phyloP scores from a whole-genome alignment of 441 rosid species.

The Populus trichocarpa region DNA sequence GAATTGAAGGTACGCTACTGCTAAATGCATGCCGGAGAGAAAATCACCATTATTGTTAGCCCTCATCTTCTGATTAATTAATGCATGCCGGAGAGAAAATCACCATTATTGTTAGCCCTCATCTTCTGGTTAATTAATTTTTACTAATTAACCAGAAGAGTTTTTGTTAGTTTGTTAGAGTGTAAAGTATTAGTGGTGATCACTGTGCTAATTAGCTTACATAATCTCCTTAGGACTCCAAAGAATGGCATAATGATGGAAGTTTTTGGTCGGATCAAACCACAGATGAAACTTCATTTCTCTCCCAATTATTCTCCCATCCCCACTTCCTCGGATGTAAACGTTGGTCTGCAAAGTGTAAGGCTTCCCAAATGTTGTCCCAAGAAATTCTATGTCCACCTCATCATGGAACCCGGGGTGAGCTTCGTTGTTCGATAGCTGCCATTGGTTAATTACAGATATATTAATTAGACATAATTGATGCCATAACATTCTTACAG shows the following conservation, averaged over 20 bases:
- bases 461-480: background rate
- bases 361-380: conserved; percentile 91
- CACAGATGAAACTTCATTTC: conserved; percentile 91
- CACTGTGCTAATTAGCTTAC: conserved; percentile 40
- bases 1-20: background rate
- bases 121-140: too few species aligned
- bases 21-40: conserved; percentile 4
- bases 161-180: too few species aligned
- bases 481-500: background rate
- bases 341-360: conserved; percentile 93
- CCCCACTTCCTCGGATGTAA: conserved; percentile 94
- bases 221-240: conserved; percentile 90
- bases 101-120: too few species aligned
- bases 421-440: conserved; percentile 86
- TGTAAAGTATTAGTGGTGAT: background rate
- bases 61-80: too few species aligned
- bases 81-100: conserved; percentile 2
- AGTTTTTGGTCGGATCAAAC: conserved; percentile 83
- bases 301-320: conserved; percentile 82
- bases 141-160: too few species aligned
- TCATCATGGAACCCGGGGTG: conserved; percentile 94
- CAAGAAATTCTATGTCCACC: conserved; percentile 91
- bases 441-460: conserved; percentile 1
- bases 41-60: background rate
- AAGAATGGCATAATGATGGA: conserved; percentile 87